These are phyloP conservation scores for Backusella tarrabulga DNA, from an alignment of 192 early-diverging fungal species.

Conservation along the genomic window DNA sequence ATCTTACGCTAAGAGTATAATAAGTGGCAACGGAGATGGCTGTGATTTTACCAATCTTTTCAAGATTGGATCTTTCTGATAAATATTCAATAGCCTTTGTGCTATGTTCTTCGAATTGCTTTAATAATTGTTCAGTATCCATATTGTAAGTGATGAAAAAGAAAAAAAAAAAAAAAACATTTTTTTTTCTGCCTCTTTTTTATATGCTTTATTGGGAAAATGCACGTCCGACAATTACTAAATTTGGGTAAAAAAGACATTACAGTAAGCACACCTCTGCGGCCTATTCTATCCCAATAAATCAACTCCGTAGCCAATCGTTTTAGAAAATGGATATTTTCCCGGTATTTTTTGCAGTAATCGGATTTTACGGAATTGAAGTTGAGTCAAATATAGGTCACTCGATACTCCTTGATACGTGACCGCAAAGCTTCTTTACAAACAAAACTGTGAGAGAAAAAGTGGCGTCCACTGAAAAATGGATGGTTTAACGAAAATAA, in stretches of 20 bases:
- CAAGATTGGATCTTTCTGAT: conserved; percentile 2
- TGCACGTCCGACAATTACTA: not conserved
- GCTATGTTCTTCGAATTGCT: not conserved
- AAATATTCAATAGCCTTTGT: not conserved
- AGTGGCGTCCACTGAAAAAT: no score
- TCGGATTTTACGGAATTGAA: not conserved
- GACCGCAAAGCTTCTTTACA: no score
- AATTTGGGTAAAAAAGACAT: not conserved
- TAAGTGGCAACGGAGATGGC: conserved; percentile 10
- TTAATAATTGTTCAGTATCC: not conserved
- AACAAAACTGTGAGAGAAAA: no score
- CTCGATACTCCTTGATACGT: not conserved
- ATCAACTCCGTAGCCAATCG: not conserved
- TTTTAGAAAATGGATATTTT: not conserved
- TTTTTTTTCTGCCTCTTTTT: not conserved
- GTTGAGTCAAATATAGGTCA: not conserved
- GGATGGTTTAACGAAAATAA: no score
- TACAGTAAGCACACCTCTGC: not conserved
- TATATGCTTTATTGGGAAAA: not conserved
- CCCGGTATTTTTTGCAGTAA: not conserved
- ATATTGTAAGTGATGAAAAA: not conserved
- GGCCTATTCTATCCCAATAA: not conserved
- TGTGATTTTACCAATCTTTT: not conserved
- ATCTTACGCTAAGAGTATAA: not conserved
- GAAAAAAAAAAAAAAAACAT: no score